These are phyloP conservation scores for Danielozyma ontarioensis DNA, from an alignment of 805 yeast genomes.

Conservation along the genomic window DNA sequence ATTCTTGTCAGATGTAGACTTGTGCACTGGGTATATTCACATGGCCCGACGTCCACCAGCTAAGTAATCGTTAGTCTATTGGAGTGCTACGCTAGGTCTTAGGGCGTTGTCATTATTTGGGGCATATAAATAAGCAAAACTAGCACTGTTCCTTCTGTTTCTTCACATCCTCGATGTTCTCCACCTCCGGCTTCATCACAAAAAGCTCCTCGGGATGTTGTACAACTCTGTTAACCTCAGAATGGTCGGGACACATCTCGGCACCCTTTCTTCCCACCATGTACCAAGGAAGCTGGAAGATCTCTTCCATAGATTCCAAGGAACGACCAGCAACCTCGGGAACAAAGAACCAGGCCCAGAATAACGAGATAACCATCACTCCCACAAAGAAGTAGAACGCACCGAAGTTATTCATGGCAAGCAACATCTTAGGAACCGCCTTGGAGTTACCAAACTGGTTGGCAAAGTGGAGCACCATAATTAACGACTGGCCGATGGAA, in stretches of 20 bases:
- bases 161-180: too few relatives aligned
- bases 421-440: conserved; percentile 49
- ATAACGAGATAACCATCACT: conserved; percentile 35
- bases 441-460: conserved; percentile 55
- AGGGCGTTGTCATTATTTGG: too few relatives aligned
- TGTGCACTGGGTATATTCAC: too few relatives aligned
- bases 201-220: too few relatives aligned
- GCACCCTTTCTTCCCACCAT: conserved; percentile 52
- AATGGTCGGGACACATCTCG: conserved; percentile 46
- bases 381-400: conserved; percentile 49
- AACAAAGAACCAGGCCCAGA: conserved; percentile 45
- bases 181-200: too few relatives aligned
- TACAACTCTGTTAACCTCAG: conserved; percentile 38
- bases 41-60: too few relatives aligned
- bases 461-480: conserved; percentile 53
- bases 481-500: conserved; percentile 43
- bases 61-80: too few relatives aligned
- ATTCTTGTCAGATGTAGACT: too few relatives aligned
- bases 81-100: too few relatives aligned
- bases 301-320: conserved; percentile 48
- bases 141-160: too few relatives aligned
- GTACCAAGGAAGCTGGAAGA: conserved; percentile 54
- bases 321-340: conserved; percentile 49
- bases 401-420: conserved; percentile 42
- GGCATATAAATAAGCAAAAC: too few relatives aligned